Evolutionary conservation across 371 early-diverging fungal species (phyloP).

Genomic region (Chytridium lagenaria): DNA sequence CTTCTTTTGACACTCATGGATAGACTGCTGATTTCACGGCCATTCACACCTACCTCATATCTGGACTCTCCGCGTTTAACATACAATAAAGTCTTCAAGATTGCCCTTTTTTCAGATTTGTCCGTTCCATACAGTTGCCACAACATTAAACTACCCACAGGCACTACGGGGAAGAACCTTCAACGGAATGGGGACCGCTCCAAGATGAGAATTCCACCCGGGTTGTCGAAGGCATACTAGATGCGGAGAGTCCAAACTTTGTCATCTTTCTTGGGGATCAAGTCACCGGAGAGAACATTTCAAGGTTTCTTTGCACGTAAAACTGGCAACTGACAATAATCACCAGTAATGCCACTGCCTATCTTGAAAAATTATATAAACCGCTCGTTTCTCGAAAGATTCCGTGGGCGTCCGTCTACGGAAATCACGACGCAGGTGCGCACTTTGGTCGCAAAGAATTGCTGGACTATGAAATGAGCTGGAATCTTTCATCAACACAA

Average conservation of each 20-base stretch:
- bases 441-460: conserved; percentile 38
- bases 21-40: not conserved
- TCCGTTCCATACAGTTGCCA: no score
- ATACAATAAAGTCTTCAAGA: not conserved
- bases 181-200: conserved; percentile 25
- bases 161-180: conserved; percentile 25
- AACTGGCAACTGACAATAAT: no score
- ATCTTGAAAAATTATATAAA: conserved; percentile 32
- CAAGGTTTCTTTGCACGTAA: not conserved
- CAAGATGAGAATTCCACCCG: conserved; percentile 29
- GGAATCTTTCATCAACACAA: conserved; percentile 8
- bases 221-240: conserved; percentile 14
- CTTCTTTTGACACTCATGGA: no score
- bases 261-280: conserved; percentile 67
- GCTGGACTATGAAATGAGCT: not conserved
- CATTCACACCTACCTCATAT: not conserved
- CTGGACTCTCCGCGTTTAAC: no score
- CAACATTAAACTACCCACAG: no score
- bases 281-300: conserved; percentile 50
- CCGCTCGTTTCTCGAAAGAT: conserved; percentile 56
- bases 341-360: conserved; percentile 37
- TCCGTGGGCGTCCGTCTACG: conserved; percentile 65
- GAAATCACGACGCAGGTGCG: conserved; percentile 63
- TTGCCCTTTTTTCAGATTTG: conserved; percentile 2
- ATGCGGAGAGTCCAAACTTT: conserved; percentile 51